Evolutionary conservation across 73 alveolate genomes (phyloP), one percentile per base, ranked within the genome.

Genomic region (Paraurostyla sp.): DNA sequence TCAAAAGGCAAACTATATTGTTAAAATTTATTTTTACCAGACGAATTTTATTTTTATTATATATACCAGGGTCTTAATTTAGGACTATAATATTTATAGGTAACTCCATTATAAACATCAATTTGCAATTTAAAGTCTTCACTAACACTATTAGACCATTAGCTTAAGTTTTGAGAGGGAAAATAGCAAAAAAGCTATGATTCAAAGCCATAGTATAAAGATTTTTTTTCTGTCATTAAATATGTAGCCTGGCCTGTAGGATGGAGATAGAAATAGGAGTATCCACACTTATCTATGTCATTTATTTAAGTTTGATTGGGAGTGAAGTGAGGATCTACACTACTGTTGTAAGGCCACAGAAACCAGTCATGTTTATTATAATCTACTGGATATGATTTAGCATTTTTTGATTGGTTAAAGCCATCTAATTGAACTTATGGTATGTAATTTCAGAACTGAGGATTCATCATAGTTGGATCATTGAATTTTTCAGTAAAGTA

Each of bases 341-440:
- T 36, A 15, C 60, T 25, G 25, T 65, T 38, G 13, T 38, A 58
- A 9, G 82, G 58, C 9, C n/a, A 38, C 2, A 15, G 41, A 38
- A 38, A 65, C 82, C 82, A 65, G 25, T 65, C 82, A 38, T 65
- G 82, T 30, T 65, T 9, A 40, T 16, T 22, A 9, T 32, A 65
- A 65, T 65, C 46, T 1, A 7, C 6, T 2, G 82, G 82, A 40
- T 65, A 65, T 6, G 56, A 42, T 18, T 6, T 15, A 38, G 16
- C 9, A 38, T 30, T 38, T 18, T 22, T 22, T 13, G 50, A 23
- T 65, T 65, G 35, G 16, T 2, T 30, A 36, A 16, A 16, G 7
- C 60, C 82, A 65, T 65, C 82, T 65, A 65, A 56, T 40, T 56
- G 41, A 7, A 65, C 58, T 2, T 38, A 65, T 22, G 15, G 13